phyloP scores from a whole-genome alignment of 2,329 filamentous ascomycete genomes.

The Stagonosporopsis vannaccii region DNA sequence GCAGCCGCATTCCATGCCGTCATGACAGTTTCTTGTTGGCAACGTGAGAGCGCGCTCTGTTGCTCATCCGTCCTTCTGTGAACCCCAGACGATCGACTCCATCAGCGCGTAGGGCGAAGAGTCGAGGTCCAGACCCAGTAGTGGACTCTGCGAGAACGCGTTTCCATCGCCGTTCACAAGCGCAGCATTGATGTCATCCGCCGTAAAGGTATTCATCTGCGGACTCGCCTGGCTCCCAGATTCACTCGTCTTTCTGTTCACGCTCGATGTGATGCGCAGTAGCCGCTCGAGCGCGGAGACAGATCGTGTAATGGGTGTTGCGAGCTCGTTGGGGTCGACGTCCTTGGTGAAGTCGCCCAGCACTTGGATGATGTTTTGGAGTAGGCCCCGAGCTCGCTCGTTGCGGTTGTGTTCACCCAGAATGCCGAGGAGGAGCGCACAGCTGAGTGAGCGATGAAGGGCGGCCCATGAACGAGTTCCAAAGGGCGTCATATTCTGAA shows the following conservation, averaged over 20 bases:
- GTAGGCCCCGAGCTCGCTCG: constrained; percentile 54
- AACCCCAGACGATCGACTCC: constrained; percentile 57
- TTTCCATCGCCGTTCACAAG: constrained; percentile 42
- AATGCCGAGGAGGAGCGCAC: constrained; percentile 54
- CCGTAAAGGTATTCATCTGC: constrained; percentile 42
- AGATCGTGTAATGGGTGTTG: constrained; percentile 57
- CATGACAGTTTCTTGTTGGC: background rate
- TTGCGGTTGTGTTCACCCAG: constrained; percentile 55
- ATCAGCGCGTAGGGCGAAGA: constrained; percentile 57
- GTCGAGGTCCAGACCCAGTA: constrained; percentile 50
- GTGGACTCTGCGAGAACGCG: constrained; percentile 44
- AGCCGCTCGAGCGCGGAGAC: constrained; percentile 56
- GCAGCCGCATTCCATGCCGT: no score
- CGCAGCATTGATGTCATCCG: constrained; percentile 48
- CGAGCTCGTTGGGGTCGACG: constrained; percentile 57
- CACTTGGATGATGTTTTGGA: constrained; percentile 56
- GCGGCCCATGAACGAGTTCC: constrained; percentile 55
- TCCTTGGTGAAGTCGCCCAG: constrained; percentile 57
- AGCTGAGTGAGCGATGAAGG: constrained; percentile 55
- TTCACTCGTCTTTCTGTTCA: constrained; percentile 34
- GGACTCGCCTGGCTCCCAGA: constrained; percentile 25
- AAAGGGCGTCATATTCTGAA: constrained; percentile 60
- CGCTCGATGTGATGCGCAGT: constrained; percentile 40
- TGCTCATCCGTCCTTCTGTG: constrained; percentile 41
- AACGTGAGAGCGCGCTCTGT: no score